Evolutionary conservation across 2,329 filamentous ascomycete genomes (phyloP).

Genomic region (Parascedosporium putredinis): DNA sequence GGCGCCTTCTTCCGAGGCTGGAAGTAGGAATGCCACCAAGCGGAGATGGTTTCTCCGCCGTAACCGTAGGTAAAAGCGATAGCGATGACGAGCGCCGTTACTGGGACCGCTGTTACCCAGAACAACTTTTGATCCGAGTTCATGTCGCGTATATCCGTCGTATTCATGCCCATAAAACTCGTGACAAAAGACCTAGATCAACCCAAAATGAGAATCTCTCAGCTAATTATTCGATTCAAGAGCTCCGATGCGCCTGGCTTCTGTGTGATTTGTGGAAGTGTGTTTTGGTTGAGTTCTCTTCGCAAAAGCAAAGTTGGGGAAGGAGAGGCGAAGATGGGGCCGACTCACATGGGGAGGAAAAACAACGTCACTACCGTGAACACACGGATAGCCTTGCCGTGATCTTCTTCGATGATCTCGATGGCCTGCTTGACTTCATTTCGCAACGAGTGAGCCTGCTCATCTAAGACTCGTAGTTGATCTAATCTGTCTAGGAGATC

Average conservation of each 20-base stretch:
- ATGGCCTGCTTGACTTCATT: slow-evolving; percentile 17
- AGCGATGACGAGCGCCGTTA: slow-evolving; percentile 22
- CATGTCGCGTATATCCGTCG: slow-evolving; percentile 29
- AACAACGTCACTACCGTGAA: slow-evolving; percentile 31
- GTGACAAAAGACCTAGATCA: slow-evolving; percentile 17
- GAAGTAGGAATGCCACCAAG: background rate
- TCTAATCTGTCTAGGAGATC: background rate
- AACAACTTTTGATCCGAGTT: slow-evolving; percentile 26
- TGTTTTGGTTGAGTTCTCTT: no score
- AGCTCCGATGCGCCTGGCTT: no score
- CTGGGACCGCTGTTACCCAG: slow-evolving; percentile 28
- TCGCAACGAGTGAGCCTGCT: slow-evolving; percentile 9
- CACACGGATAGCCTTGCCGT: slow-evolving; percentile 21
- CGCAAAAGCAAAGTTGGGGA: no score
- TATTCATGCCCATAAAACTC: slow-evolving; percentile 34
- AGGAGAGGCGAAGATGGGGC: no score
- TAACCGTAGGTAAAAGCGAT: slow-evolving; percentile 16
- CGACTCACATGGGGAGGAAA: slow-evolving; percentile 25
- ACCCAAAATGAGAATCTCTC: no score
- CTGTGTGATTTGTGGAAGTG: no score
- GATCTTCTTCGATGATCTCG: slow-evolving; percentile 19
- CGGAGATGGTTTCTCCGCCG: slow-evolving; percentile 11
- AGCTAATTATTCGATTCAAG: no score
- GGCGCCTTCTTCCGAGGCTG: background rate
- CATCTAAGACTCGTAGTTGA: background rate